phyloP scores from a whole-genome alignment of 2,329 filamentous ascomycete species.

The Exophiala calicioides region DNA sequence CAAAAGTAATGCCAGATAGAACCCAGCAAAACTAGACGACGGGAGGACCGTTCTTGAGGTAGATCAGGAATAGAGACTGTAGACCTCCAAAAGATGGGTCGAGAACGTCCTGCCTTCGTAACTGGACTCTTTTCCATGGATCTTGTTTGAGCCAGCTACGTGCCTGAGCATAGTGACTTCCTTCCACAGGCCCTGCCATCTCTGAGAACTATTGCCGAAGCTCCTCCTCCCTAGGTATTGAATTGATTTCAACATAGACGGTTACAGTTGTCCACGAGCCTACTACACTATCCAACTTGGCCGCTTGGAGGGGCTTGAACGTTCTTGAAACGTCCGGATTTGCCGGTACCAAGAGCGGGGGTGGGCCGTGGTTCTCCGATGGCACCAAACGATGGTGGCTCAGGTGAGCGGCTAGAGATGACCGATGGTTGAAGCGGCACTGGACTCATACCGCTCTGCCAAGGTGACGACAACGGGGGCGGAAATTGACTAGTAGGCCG shows the following conservation, averaged over 20 bases:
- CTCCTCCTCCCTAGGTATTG: no score
- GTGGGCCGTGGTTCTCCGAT: slow-evolving; percentile 42
- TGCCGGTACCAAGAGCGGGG: no score
- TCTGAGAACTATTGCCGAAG: no score
- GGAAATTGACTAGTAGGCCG: slow-evolving; percentile 8
- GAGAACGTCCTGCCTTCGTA: no score
- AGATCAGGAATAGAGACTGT: background rate
- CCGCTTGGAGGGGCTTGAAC: background rate
- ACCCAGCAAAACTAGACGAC: slow-evolving; percentile 5
- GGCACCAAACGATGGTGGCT: slow-evolving; percentile 37
- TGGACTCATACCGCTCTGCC: slow-evolving; percentile 3
- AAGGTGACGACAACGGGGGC: slow-evolving; percentile 15
- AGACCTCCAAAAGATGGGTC: no score
- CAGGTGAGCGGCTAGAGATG: slow-evolving; percentile 8
- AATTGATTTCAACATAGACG: no score
- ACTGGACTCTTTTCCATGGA: background rate
- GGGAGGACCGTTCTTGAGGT: slow-evolving; percentile 2
- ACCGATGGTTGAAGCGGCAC: slow-evolving; percentile 5
- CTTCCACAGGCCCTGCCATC: no score
- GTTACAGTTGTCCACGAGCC: no score
- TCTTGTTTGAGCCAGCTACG: no score
- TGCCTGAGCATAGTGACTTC: no score
- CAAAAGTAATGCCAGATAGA: slow-evolving; percentile 16
- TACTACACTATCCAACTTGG: background rate
- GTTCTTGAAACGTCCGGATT: no score